A percentile compares a stretch with the other conserved stretches of the same genome.
phyloP scores from a whole-genome alignment of 306 rosid species.

The Quercus dentata region DNA sequence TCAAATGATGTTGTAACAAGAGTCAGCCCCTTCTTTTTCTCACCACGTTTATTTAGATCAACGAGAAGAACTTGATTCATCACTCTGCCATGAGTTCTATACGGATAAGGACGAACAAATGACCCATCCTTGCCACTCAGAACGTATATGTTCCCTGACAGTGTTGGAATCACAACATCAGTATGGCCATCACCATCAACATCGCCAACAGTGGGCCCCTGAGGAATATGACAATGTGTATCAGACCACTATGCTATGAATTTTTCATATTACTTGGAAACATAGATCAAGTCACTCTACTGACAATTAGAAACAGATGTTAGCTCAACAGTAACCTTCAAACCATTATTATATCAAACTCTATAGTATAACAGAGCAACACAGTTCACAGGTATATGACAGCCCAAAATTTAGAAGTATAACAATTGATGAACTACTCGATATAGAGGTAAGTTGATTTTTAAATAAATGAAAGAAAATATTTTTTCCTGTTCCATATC shows the following conservation, averaged over 20 bases:
- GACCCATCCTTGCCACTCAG: constrained; percentile 97
- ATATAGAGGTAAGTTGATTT: not conserved
- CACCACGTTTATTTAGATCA: constrained; percentile 70
- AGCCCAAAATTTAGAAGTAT: not conserved
- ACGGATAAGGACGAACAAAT: constrained; percentile 74
- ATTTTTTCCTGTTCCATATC: not conserved
- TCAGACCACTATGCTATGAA: not conserved
- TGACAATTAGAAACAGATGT: not conserved
- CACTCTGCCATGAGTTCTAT: constrained; percentile 88
- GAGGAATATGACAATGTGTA: constrained; percentile 15
- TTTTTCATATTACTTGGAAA: constrained; percentile 5
- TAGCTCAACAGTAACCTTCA: not conserved
- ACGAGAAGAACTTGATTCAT: constrained; percentile 95
- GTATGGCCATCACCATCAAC: constrained; percentile 96
- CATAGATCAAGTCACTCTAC: not conserved
- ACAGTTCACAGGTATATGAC: not conserved
- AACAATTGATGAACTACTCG: not conserved
- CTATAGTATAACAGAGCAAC: not conserved
- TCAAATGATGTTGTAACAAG: constrained; percentile 90
- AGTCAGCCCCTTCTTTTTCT: constrained; percentile 83
- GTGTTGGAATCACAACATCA: constrained; percentile 88
- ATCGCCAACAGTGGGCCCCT: constrained; percentile 94
- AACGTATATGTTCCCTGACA: constrained; percentile 88
- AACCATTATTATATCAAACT: not conserved
- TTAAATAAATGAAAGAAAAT: not conserved